These are phyloP conservation scores for Cucumis hystrix DNA, from an alignment of 306 rosid genomes.

Conservation along the genomic window DNA sequence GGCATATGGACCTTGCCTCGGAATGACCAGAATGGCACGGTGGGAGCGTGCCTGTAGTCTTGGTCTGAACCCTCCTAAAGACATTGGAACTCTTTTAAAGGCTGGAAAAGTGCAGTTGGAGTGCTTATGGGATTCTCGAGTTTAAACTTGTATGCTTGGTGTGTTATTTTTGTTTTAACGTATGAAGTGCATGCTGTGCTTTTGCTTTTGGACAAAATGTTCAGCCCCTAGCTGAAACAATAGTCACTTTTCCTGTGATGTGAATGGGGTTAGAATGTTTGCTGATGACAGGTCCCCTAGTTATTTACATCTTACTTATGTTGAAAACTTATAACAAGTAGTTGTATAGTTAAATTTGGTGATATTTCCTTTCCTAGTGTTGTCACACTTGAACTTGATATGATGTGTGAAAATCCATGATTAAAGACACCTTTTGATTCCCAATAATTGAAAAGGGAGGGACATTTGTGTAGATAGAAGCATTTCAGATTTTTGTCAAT, in stretches of 20 bases:
- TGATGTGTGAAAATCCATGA: background rate
- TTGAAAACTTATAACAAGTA: background rate
- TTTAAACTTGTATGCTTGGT: background rate
- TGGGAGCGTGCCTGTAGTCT: constrained; percentile 73
- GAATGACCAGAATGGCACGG: constrained; percentile 49
- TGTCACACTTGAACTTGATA: background rate
- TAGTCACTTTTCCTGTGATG: background rate
- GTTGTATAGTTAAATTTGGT: background rate
- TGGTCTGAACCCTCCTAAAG: constrained; percentile 19
- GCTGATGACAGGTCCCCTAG: background rate
- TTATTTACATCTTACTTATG: background rate
- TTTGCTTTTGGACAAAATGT: background rate
- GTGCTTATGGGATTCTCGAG: background rate
- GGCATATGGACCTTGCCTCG: constrained; percentile 73
- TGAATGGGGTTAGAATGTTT: background rate
- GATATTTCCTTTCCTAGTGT: background rate
- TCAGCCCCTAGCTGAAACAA: constrained; percentile 3
- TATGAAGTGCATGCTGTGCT: background rate
- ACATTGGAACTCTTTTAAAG: background rate
- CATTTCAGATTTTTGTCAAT: background rate
- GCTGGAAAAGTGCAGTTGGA: background rate
- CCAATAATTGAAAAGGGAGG: no score
- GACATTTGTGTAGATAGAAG: background rate
- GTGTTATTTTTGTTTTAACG: background rate
- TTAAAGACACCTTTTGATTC: background rate